Evolutionary conservation across 2,329 filamentous ascomycete genomes (phyloP).

Genomic region (Neofusicoccum sp.): DNA sequence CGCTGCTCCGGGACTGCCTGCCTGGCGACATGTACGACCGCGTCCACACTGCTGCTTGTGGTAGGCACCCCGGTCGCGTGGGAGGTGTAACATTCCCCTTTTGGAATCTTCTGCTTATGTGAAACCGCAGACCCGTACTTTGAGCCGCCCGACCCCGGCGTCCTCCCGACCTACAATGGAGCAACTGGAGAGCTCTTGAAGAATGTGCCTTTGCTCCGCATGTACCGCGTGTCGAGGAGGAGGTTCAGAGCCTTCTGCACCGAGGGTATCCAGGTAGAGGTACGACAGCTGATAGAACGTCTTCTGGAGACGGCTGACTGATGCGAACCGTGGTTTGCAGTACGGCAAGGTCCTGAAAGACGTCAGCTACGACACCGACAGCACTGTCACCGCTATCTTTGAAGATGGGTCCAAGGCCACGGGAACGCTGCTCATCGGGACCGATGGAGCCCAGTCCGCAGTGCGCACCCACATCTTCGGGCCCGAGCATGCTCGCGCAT

Average conservation of each 20-base stretch:
- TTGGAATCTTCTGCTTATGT: background rate
- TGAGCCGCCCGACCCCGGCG: slow-evolving; percentile 12
- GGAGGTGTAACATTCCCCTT: background rate
- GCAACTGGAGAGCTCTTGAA: slow-evolving; percentile 24
- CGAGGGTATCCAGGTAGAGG: background rate
- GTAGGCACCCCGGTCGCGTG: background rate
- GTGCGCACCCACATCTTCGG: slow-evolving; percentile 30
- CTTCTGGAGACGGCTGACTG: slow-evolving; percentile 22
- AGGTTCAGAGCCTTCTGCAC: slow-evolving; percentile 6
- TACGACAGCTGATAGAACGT: slow-evolving; percentile 25
- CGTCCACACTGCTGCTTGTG: slow-evolving; percentile 13
- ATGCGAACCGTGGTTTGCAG: background rate
- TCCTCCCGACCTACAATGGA: slow-evolving; percentile 25
- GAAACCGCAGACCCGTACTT: slow-evolving; percentile 17
- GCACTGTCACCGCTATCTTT: slow-evolving; percentile 39
- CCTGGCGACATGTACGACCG: slow-evolving; percentile 23
- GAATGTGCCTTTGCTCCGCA: slow-evolving; percentile 9
- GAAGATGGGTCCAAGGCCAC: slow-evolving; percentile 34
- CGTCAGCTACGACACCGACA: slow-evolving; percentile 36
- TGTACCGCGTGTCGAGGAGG: slow-evolving; percentile 9
- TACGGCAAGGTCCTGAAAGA: slow-evolving; percentile 43
- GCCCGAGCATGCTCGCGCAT: slow-evolving; percentile 24
- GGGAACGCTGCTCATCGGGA: slow-evolving; percentile 37
- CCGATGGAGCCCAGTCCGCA: slow-evolving; percentile 33
- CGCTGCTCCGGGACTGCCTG: slow-evolving; percentile 19